Base-by-base conservation (phyloP, 257 asterid genomes). In the Ballota nigra region DNA sequence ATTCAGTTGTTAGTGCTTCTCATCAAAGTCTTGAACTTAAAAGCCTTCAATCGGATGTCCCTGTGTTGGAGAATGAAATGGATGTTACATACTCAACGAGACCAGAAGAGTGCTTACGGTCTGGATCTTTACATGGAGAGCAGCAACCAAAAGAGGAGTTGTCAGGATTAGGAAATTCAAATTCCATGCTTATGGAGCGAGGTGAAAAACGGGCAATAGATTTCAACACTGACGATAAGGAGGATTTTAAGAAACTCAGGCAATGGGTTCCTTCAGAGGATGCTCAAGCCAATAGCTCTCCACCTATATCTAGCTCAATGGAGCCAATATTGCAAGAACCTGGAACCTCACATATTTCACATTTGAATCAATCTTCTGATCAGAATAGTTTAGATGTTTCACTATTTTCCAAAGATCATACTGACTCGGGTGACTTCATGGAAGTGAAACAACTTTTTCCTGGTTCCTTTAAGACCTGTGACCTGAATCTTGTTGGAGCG, bases 391-490 rank as follows among this genome's bases (percentile, higher is more conserved):
- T 81, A 68, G 87, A 83, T 74, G 62, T 85, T 66, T 75, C 92
- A 51, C 76, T 81, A 43, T 77, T 81, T 80, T 80, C 92, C 11
- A 75, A 79, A 75, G 81, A 71, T 45, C 81, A 70, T 13, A 36
- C 76, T 38, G 85, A 78, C 15, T 66, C 86, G 11, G 73, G 74
- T 68, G 87, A 81, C 49, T 83, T 79, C 77, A 62, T 87, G 41
- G 85, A 82, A 81, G 96, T 85, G 80, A 89, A 83, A 67, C 90
- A 85, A 70, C 80, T 87, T 23, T 83, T 85, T 77, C 89, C 95
- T 0, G 80, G 87, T 70, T 87, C 97, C 77, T 92, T 89, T 41
- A 92, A 91, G 80, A 88, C 93, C 18, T 94, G 89, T 3, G 99
- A 95, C 80, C 88, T 95, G 78, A 92, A 95, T 82, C 96, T 86